These are phyloP conservation scores for Monosporascus sp. DNA, from an alignment of 2,329 filamentous ascomycete species.

Conservation along the genomic window DNA sequence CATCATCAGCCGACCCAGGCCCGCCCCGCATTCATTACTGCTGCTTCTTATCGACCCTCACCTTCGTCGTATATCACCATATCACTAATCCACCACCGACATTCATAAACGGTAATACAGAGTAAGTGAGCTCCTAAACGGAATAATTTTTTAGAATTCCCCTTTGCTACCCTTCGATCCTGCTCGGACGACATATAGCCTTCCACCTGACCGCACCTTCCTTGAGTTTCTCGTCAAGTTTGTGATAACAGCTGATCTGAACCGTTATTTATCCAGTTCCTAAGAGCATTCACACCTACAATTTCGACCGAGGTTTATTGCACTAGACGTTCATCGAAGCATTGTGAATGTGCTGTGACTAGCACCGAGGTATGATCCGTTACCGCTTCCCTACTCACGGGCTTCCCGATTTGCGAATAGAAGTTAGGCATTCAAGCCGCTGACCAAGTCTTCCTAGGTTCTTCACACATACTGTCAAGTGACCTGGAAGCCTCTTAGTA, in stretches of 20 bases:
- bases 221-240: neutral
- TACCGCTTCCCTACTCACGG: neutral
- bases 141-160: neutral
- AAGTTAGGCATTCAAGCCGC: too few species aligned
- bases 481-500: neutral
- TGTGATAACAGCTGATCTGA: neutral
- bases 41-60: neutral
- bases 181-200: neutral
- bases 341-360: neutral
- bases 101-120: neutral
- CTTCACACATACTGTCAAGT: neutral
- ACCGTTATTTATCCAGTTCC: neutral
- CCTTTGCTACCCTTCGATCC: too few species aligned
- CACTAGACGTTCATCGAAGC: neutral
- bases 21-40: neutral
- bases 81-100: neutral
- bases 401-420: too few species aligned
- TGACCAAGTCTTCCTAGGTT: too few species aligned
- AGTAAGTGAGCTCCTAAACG: neutral
- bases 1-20: neutral
- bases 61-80: neutral
- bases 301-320: neutral
- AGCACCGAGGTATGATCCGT: neutral
- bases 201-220: neutral
- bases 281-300: neutral